Evolutionary conservation across 495 filamentous ascomycete species (phyloP).

Genomic region (Xylaria bambusicola): DNA sequence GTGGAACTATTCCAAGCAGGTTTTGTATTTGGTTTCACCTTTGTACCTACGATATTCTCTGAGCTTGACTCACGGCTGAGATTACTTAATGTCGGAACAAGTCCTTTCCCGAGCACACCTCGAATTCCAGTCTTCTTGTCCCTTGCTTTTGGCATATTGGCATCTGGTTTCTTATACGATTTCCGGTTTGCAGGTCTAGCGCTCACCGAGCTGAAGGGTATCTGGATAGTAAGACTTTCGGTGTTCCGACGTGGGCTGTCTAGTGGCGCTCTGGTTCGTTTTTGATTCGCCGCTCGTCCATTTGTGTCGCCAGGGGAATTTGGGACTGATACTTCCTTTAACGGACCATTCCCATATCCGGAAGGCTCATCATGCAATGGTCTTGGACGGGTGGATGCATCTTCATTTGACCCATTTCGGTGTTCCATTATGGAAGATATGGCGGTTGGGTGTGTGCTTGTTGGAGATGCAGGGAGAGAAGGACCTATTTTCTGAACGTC

Average conservation of each 20-base stretch:
- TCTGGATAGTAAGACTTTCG: constrained; percentile 24
- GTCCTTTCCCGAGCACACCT: constrained; percentile 31
- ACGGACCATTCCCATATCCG: constrained; percentile 16
- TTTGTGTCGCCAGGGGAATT: neutral
- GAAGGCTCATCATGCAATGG: constrained; percentile 3
- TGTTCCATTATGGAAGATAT: constrained; percentile 22
- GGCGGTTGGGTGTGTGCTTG: constrained; percentile 21
- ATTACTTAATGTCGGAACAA: constrained; percentile 19
- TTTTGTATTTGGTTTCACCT: constrained; percentile 23
- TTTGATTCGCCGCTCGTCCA: constrained; percentile 47
- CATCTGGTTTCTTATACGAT: constrained; percentile 28
- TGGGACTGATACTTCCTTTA: constrained; percentile 14
- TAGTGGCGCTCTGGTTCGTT: constrained; percentile 40
- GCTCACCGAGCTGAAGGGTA: constrained; percentile 16
- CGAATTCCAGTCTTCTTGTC: constrained; percentile 40
- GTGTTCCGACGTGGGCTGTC: constrained; percentile 20
- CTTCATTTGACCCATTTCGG: constrained; percentile 7
- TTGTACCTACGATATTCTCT: constrained; percentile 26
- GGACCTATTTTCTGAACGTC: constrained; percentile 15
- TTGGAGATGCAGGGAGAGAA: constrained; percentile 32
- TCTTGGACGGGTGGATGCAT: neutral
- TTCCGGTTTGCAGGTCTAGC: constrained; percentile 22
- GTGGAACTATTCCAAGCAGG: constrained; percentile 26
- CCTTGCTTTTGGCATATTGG: constrained; percentile 11
- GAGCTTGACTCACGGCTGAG: constrained; percentile 34